Evolutionary conservation across 768 basidiomycete genomes (phyloP).

Genomic region (Gloeophyllum trabeum): DNA sequence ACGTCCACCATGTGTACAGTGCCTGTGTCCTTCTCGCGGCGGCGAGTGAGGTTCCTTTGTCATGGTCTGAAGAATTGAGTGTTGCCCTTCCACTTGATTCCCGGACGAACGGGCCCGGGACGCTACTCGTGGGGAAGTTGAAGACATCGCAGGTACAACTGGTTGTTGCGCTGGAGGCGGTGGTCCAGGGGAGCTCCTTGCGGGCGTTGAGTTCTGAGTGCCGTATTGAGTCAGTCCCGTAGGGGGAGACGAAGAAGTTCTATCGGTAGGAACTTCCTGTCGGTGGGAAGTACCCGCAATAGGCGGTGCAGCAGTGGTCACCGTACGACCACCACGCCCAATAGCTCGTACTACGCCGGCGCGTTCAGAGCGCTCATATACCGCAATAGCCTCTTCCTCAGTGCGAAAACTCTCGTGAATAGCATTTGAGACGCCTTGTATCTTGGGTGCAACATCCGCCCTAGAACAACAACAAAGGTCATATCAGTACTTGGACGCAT

Average conservation of each 20-base stretch:
- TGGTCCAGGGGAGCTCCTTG: neutral
- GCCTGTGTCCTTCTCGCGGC: too few species aligned
- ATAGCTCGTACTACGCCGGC: slow-evolving; percentile 15
- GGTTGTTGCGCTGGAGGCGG: neutral
- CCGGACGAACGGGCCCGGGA: neutral
- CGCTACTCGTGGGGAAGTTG: neutral
- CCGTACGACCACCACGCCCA: neutral
- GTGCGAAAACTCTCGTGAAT: slow-evolving; percentile 31
- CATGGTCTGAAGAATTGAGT: neutral
- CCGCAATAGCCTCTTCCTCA: slow-evolving; percentile 26
- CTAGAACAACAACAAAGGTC: slow-evolving; percentile 15
- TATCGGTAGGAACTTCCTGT: neutral
- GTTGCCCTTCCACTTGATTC: neutral
- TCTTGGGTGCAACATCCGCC: slow-evolving; percentile 32
- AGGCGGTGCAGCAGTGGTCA: neutral
- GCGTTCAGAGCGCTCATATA: slow-evolving; percentile 17
- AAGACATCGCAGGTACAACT: neutral
- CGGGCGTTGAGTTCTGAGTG: neutral
- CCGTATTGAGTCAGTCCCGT: neutral
- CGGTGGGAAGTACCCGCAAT: neutral
- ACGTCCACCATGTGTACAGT: too few species aligned
- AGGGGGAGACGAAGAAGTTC: neutral
- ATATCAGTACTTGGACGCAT: neutral
- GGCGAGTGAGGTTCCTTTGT: too few species aligned
- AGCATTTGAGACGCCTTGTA: slow-evolving; percentile 29